These are phyloP conservation scores for Leccinum incarnatum DNA, from an alignment of 768 basidiomycete species.

Conservation along the genomic window DNA sequence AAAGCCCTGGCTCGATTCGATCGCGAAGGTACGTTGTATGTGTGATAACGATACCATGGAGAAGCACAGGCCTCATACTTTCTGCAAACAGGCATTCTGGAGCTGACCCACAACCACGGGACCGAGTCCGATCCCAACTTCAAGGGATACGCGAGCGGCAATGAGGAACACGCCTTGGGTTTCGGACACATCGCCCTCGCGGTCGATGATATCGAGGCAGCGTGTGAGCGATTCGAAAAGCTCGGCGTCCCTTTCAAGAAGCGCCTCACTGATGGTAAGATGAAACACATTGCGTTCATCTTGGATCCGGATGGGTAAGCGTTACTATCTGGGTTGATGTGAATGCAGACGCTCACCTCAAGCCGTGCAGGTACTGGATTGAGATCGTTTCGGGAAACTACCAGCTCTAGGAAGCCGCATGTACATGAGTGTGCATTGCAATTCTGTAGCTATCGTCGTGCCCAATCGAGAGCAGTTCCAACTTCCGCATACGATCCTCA, in stretches of 20 bases:
- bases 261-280: conserved; percentile 77
- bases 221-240: conserved; percentile 79
- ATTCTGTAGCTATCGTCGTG: background rate
- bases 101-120: conserved; percentile 88
- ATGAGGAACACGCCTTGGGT: conserved; percentile 70
- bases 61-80: background rate
- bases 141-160: conserved; percentile 83
- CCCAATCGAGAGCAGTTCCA: background rate
- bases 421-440: background rate
- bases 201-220: conserved; percentile 77
- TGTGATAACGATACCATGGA: background rate
- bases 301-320: conserved; percentile 79
- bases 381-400: conserved; percentile 46
- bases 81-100: conserved; percentile 59
- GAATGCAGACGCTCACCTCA: background rate
- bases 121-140: conserved; percentile 79
- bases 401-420: conserved; percentile 17
- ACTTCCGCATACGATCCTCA: too few species aligned
- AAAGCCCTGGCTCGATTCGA: conserved; percentile 46
- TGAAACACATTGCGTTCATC: conserved; percentile 82
- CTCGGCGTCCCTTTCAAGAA: conserved; percentile 88
- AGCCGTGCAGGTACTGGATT: conserved; percentile 51
- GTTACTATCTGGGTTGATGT: background rate
- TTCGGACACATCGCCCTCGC: conserved; percentile 91
- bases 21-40: conserved; percentile 57